Conservation (phyloP, 2,329 filamentous ascomycete genomes). For the Macrophomina tecta region DNA sequence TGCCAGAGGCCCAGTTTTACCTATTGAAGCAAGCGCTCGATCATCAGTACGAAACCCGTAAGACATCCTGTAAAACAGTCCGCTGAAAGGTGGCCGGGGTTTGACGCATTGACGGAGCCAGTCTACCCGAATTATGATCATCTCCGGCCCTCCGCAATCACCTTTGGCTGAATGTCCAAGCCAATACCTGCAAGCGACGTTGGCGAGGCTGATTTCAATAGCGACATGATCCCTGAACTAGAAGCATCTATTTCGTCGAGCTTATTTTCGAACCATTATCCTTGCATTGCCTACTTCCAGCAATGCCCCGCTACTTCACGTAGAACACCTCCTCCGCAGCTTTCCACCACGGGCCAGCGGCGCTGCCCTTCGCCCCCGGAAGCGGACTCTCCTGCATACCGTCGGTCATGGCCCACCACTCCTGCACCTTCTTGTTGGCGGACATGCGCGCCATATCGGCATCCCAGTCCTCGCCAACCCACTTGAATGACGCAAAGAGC, state of each 20-base stretch:
- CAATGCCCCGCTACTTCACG: not conserved
- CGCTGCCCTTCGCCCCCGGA: conserved; percentile 64
- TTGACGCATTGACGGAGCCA: too few relatives aligned
- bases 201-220: not conserved
- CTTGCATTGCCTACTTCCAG: not conserved
- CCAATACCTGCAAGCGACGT: not conserved
- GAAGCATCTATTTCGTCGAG: not conserved
- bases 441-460: conserved; percentile 79
- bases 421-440: conserved; percentile 72
- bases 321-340: conserved; percentile 72
- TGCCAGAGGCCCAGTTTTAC: too few relatives aligned
- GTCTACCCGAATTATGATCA: not conserved
- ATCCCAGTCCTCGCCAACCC: conserved; percentile 73
- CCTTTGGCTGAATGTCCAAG: not conserved
- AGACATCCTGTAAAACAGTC: too few relatives aligned
- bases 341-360: conserved; percentile 72
- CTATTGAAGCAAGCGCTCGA: too few relatives aligned
- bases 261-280: not conserved
- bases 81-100: too few relatives aligned
- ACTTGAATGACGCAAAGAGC: conserved; percentile 79
- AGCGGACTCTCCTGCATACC: conserved; percentile 70
- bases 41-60: too few relatives aligned
- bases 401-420: conserved; percentile 86
- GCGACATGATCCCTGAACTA: not conserved
- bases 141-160: not conserved